phyloP scores from a whole-genome alignment of 345 rosid species.

The Eucalyptus marginata region DNA sequence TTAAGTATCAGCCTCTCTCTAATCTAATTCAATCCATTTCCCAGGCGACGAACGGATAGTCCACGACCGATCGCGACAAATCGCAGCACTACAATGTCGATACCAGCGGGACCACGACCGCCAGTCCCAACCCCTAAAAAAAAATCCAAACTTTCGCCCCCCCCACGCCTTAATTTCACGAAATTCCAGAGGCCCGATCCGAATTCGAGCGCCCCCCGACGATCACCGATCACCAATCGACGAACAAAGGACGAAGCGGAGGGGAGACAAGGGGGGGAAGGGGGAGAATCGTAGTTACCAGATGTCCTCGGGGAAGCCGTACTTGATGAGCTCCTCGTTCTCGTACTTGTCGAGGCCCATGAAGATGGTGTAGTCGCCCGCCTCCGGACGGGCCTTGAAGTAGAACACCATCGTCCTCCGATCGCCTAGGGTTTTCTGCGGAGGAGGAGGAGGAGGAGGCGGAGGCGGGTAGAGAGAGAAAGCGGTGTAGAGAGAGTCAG shows the following conservation, averaged over 20 bases:
- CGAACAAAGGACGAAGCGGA: neutral
- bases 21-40: neutral
- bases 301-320: slow-evolving; percentile 94
- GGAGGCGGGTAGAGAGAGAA: neutral
- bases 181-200: neutral
- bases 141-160: neutral
- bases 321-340: slow-evolving; percentile 99
- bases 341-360: slow-evolving; percentile 99
- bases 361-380: slow-evolving; percentile 94
- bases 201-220: neutral
- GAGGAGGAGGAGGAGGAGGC: neutral
- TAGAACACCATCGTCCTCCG: slow-evolving; percentile 54
- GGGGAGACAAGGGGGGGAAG: neutral
- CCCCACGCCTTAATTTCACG: neutral
- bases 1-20: neutral
- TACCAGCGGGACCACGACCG: neutral
- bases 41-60: neutral
- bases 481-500: neutral
- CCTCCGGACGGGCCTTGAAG: slow-evolving; percentile 95
- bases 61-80: neutral
- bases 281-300: slow-evolving; percentile 24
- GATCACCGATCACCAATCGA: neutral
- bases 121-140: neutral
- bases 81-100: neutral
- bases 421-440: neutral